A percentile compares a stretch with the other conserved stretches of the same genome.
Conservation (phyloP, 23 red algal genomes). For the Chondrus crispus region DNA sequence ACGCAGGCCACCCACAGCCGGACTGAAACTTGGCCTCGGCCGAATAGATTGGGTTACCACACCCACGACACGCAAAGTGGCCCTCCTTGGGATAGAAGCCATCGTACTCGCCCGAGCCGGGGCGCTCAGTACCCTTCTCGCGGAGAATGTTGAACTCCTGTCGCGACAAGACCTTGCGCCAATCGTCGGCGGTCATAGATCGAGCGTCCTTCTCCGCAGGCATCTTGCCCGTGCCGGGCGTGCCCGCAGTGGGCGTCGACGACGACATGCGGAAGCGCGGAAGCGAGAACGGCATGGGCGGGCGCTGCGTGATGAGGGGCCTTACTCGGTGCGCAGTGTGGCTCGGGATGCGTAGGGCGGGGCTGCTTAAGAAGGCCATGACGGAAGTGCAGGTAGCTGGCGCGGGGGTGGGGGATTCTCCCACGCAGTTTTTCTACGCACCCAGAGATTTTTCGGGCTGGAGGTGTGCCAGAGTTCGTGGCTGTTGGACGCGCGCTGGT, state of each 20-base stretch:
- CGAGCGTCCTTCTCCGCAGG: slow-evolving; percentile 4
- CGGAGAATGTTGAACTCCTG: slow-evolving; percentile 78
- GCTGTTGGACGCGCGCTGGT: too few relatives aligned
- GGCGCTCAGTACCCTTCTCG: slow-evolving; percentile 84
- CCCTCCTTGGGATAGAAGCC: slow-evolving; percentile 75
- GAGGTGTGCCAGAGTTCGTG: too few relatives aligned
- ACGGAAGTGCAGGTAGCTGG: neutral
- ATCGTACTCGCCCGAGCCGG: slow-evolving; percentile 84
- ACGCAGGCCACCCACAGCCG: slow-evolving; percentile 97
- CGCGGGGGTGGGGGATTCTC: too few relatives aligned
- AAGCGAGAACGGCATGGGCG: neutral
- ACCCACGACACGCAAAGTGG: slow-evolving; percentile 83
- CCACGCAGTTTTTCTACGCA: too few relatives aligned
- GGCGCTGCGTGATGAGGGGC: neutral
- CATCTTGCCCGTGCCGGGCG: neutral
- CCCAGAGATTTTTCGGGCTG: too few relatives aligned
- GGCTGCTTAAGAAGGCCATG: neutral
- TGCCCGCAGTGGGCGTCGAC: neutral
- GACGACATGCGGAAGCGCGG: neutral
- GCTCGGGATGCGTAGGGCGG: neutral
- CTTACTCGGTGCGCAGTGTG: neutral
- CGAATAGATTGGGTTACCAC: slow-evolving; percentile 80
- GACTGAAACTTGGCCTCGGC: slow-evolving; percentile 87
- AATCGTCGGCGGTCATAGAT: slow-evolving; percentile 66
- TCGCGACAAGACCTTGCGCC: slow-evolving; percentile 53